phyloP scores from a whole-genome alignment of 306 rosid genomes.

The Glycine soja region DNA sequence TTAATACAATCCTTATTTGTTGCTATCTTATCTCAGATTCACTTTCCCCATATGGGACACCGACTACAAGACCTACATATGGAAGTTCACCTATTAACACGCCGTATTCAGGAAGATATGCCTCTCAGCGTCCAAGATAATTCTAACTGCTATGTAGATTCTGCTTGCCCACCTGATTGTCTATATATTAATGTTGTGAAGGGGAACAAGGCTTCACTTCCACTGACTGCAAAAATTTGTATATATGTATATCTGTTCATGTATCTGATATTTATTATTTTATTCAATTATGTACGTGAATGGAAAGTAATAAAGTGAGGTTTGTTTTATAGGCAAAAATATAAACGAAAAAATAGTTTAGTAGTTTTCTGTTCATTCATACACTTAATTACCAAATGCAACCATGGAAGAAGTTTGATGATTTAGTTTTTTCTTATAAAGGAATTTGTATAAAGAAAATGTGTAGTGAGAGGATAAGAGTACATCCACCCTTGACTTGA shows the following conservation, averaged over 20 bases:
- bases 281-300: too few relatives aligned
- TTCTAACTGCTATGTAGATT: constrained; percentile 26
- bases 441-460: background rate
- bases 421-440: background rate
- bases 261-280: background rate
- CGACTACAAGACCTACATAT: constrained; percentile 43
- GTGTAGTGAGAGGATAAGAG: background rate
- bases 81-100: constrained; percentile 41
- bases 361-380: background rate
- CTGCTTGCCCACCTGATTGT: background rate
- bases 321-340: background rate
- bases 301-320: background rate
- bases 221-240: background rate
- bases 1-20: constrained; percentile 24
- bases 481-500: background rate
- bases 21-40: constrained; percentile 53
- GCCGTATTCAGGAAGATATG: constrained; percentile 42
- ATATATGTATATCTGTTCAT: background rate
- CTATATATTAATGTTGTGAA: background rate
- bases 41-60: constrained; percentile 48
- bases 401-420: background rate
- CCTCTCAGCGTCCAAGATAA: constrained; percentile 47
- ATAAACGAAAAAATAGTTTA: too few relatives aligned
- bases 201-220: too few relatives aligned
- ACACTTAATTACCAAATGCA: background rate